These are phyloP conservation scores for Lactuca sativa DNA, from an alignment of 129 eudicot genomes.

Conservation along the genomic window DNA sequence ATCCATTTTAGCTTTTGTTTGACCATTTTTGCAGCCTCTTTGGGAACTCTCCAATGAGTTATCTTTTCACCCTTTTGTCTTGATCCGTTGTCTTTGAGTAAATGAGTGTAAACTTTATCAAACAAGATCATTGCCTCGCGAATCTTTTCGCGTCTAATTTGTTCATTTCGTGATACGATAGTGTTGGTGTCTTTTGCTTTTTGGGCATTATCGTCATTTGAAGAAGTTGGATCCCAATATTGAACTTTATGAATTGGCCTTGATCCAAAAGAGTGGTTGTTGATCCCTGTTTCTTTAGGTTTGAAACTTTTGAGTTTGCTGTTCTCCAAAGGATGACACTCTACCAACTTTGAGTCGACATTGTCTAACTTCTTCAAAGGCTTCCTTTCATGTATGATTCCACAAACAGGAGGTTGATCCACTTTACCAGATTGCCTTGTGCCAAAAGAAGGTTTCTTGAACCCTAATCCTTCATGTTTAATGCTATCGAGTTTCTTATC, in stretches of 20 bases:
- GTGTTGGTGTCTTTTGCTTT: slow-evolving; percentile 6
- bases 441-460: too few species aligned
- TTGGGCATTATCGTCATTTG: slow-evolving; percentile 2
- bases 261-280: not conserved
- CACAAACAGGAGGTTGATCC: not conserved
- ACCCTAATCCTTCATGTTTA: too few species aligned
- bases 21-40: slow-evolving; percentile 29
- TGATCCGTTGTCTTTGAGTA: slow-evolving; percentile 2
- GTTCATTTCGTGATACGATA: slow-evolving; percentile 6
- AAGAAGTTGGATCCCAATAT: not conserved
- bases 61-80: slow-evolving; percentile 11
- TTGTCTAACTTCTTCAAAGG: not conserved
- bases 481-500: too few species aligned
- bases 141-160: slow-evolving; percentile 25
- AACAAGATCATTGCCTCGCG: slow-evolving; percentile 35
- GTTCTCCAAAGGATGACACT: not conserved
- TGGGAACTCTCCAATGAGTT: slow-evolving; percentile 1
- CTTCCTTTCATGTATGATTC: slow-evolving; percentile 6
- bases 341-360: not conserved
- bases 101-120: not conserved
- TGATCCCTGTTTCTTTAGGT: not conserved
- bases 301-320: not conserved
- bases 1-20: slow-evolving; percentile 29
- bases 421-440: too few species aligned
- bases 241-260: not conserved